Evolutionary conservation across 306 rosid species (phyloP), one percentile per base, ranked within the genome.

Genomic region (Corylus heterophylla): DNA sequence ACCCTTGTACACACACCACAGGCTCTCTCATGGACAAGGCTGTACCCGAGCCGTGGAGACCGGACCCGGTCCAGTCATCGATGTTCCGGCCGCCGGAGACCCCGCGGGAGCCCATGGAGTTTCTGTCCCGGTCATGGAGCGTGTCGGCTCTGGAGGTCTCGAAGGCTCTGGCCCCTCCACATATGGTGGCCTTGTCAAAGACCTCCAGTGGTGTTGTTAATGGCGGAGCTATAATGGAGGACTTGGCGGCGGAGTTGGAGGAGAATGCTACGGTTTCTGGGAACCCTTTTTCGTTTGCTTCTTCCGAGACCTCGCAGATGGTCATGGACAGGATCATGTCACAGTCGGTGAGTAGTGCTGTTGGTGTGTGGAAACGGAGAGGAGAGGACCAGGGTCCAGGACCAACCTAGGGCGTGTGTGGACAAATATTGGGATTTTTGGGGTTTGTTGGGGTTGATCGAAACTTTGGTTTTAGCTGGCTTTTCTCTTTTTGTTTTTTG

Each of bases 251-350:
- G 2, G 98, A 92, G 68, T 16, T 76, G 0, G 90, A 91, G 2
- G 94, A 92, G 1, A 78, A 83, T 37, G 89, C 90, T 55, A 18
- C 82, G 2, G 85, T 92, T 25, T 89, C 93, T 1, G 91, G 92
- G 62, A 90, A 95, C 86, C 98, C 98, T 0, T 95, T 95, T 64
- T 92, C 97, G 0, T 92, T 91, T 49, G 96, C 98, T 18, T 91
- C 90, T 22, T 87, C 97, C 0, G 98, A 94, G 75, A 94, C 97
- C 6, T 92, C 98, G 0, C 97, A 85, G 80, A 89, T 92, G 91
- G 93, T 94, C 17, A 89, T 94, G 97, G 98, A 94, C 48, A 90
- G 98, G 7, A 94, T 94, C 42, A 86, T 94, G 92, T 92, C 97
- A 4, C 97, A 94, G 74, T 92, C 98, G 76, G 98, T 94, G 79